Conservation (phyloP, 1,284 basidiomycete species). For the Trametes versicolor region DNA sequence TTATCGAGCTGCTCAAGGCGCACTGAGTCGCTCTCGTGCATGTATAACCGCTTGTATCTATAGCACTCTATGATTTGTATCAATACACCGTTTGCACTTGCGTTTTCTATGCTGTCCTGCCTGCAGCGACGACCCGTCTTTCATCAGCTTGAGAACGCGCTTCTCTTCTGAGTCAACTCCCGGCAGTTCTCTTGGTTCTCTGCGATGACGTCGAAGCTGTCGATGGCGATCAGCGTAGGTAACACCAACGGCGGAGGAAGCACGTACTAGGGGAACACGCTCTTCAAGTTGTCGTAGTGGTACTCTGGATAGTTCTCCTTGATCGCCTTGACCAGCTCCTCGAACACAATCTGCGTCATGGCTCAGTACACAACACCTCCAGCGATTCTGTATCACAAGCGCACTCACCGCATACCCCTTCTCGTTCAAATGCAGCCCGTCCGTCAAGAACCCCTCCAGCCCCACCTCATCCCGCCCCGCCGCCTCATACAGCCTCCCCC, state of each 20-base stretch:
- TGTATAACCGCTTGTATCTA: not conserved
- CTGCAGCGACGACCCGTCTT: too few relatives aligned
- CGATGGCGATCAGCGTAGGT: not conserved
- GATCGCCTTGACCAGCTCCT: slow-evolving; percentile 69
- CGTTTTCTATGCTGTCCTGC: not conserved
- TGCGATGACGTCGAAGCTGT: slow-evolving; percentile 31
- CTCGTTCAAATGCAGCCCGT: slow-evolving; percentile 83
- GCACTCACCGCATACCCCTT: slow-evolving; percentile 73
- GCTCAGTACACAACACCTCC: slow-evolving; percentile 56
- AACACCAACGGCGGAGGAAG: not conserved
- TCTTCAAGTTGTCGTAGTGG: slow-evolving; percentile 65
- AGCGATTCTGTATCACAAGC: slow-evolving; percentile 60
- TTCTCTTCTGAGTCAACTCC: slow-evolving; percentile 31
- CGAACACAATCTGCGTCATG: slow-evolving; percentile 68
- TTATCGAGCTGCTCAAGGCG: slow-evolving; percentile 36
- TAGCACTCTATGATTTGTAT: slow-evolving; percentile 1
- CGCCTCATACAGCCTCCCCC: slow-evolving; percentile 71
- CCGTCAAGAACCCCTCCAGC: slow-evolving; percentile 63
- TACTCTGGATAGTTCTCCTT: slow-evolving; percentile 70
- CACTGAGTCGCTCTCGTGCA: slow-evolving; percentile 3
- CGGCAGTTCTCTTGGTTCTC: slow-evolving; percentile 24
- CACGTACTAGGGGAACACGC: slow-evolving; percentile 51
- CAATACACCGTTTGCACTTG: not conserved
- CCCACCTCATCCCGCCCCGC: slow-evolving; percentile 66
- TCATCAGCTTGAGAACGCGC: slow-evolving; percentile 17